Evolutionary conservation across 73 alveolate species (phyloP), one percentile per base, ranked within the genome.

Genomic region (Paramecium sexaurelia): DNA sequence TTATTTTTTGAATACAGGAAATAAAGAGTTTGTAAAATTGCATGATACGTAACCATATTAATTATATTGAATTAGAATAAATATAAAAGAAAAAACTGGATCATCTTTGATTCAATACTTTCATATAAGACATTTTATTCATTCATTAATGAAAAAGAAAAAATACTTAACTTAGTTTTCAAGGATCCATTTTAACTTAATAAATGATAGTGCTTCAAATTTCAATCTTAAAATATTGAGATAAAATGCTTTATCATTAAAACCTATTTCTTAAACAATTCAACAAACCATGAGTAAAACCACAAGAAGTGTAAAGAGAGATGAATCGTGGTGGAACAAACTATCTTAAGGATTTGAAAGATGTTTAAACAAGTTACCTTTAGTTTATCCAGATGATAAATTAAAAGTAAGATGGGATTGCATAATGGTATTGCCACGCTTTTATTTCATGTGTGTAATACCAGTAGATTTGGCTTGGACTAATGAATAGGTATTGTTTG

Each of bases 401-500:
- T 11, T 78, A 15, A 78, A 78, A 78, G n/a, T 78, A 3, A 40
- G n/a, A 11, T 78, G 90, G 90, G 90, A 78, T 36, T 20, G 67
- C 1, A 20, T 78, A 19, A 7, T 78, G 9, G 37, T 24, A 7
- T 15, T 43, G 5, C 27, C 71, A 39, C 13, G 90, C 13, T 40
- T 78, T 20, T 78, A 78, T 41, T 78, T 78, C 4, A 78, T 78
- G 20, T 78, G n/a, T 43, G n/a, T 43, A 2, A 78, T 78, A 1
- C 90, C 90, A 8, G n/a, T 78, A 0, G 90, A 78, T 78, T 22
- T 78, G 10, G 90, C 90, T 9, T 78, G 90, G 90, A 24, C 19
- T 7, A 43, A 11, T 11, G 45, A 40, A 5, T 41, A 78, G 20
- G 7, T 78, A 6, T 7, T 78, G n/a, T 78, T 20, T 78, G 75